Conservation (phyloP, 2,329 filamentous ascomycete genomes). For the Aureobasidium sp. region DNA sequence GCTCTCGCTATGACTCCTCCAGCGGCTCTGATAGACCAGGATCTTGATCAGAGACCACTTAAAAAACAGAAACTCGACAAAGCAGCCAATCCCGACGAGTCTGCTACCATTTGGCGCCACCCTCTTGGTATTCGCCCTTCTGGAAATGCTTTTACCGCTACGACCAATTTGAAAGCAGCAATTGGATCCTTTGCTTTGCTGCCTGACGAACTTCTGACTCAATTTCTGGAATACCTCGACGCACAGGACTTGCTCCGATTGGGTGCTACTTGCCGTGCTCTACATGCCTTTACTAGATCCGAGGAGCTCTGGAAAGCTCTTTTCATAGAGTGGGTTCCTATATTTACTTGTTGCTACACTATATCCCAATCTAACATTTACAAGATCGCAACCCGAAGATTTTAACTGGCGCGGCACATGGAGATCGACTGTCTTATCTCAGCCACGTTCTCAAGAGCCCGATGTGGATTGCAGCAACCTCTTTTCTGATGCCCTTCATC, state of each 20-base stretch:
- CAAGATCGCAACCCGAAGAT: slow-evolving; percentile 37
- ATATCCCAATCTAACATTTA: slow-evolving; percentile 15
- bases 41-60: slow-evolving; percentile 16
- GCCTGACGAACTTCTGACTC: slow-evolving; percentile 73
- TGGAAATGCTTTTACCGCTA: slow-evolving; percentile 69
- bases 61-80: slow-evolving; percentile 20
- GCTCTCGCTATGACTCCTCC: slow-evolving; percentile 20
- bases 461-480: slow-evolving; percentile 67
- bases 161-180: slow-evolving; percentile 57
- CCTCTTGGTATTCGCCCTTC: slow-evolving; percentile 78
- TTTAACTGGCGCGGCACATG: slow-evolving; percentile 76
- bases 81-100: slow-evolving; percentile 26
- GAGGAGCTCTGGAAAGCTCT: slow-evolving; percentile 87
- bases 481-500: slow-evolving; percentile 84
- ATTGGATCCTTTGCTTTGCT: slow-evolving; percentile 61
- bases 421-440: slow-evolving; percentile 67
- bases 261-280: slow-evolving; percentile 72
- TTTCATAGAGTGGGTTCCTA: slow-evolving; percentile 70
- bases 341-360: slow-evolving; percentile 16
- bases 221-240: slow-evolving; percentile 70
- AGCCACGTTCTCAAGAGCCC: slow-evolving; percentile 48
- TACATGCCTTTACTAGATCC: slow-evolving; percentile 75
- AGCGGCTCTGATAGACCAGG: slow-evolving; percentile 16
- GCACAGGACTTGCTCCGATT: slow-evolving; percentile 54
- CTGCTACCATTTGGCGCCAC: slow-evolving; percentile 59